Evolutionary conservation across 345 rosid species (phyloP), one percentile per base, ranked within the genome.

Genomic region (Citrus glauca): DNA sequence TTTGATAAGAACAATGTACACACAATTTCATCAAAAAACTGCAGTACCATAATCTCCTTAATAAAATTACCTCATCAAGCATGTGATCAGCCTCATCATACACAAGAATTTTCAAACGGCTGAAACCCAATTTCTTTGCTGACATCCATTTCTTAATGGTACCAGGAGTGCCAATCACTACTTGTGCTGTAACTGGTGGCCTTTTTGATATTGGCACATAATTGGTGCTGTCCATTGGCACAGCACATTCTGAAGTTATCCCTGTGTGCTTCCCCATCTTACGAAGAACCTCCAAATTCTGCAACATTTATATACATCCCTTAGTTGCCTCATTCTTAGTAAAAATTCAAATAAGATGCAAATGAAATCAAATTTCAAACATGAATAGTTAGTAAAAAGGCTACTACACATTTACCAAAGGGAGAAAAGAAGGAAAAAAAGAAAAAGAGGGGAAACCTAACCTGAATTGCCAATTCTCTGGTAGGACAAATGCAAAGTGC

Each of bases 81-180:
- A 96, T 96, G 82, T 92, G 98, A 86, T 96, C 99, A 69, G 98
- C 99, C 85, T 94, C 98, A 80, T 96, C 98, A 85, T 94, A 96
- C 70, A 96, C 98, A 69, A 96, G 97, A 82, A 96, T 88, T 86
- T 90, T 90, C 80, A 94, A 62, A 77, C 14, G 83, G 76, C 38
- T 71, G 24, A 82, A 69, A 56, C 90, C 84, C 83, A 96, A 80
- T 81, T 90, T 94, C 90, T 79, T 96, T 7, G 27, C 72, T 0
- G 97, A 60, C 86, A 91, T 89, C 90, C 94, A 88, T 81, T 80
- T 96, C 85, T 90, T 94, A 55, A 96, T 78, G 2, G 99, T 96
- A 50, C 99, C 99, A 72, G 99, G 98, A 53, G 99, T 96, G 28
- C 99, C 99, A 77, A 96, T 92, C 74, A 96, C 98, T 66, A 96